These are phyloP conservation scores for Jimgerdemannia flammicorona DNA, from an alignment of 192 early-diverging fungal species.

Conservation along the genomic window DNA sequence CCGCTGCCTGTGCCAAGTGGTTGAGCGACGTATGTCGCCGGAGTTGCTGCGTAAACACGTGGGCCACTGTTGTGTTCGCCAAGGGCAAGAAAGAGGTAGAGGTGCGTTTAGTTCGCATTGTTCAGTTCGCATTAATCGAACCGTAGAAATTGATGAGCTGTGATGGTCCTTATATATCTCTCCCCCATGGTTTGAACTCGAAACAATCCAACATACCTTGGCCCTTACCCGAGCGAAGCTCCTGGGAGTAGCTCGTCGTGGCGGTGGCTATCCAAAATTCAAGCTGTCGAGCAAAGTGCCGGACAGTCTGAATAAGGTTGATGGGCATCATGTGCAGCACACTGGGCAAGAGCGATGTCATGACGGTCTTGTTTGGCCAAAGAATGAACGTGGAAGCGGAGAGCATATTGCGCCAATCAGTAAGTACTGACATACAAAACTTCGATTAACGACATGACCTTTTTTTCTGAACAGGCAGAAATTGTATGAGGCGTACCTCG, in stretches of 20 bases:
- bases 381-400: not conserved
- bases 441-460: no score
- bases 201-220: constrained; percentile 12
- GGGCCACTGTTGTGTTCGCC: constrained; percentile 28
- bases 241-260: constrained; percentile 11
- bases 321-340: constrained; percentile 1
- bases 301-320: constrained; percentile 2
- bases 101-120: not conserved
- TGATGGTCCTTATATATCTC: no score
- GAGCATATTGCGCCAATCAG: not conserved
- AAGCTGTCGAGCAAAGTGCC: constrained; percentile 12
- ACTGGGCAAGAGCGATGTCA: constrained; percentile 10
- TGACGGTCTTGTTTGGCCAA: constrained; percentile 12
- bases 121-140: not conserved
- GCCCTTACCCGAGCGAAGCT: constrained; percentile 17
- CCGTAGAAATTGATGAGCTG: no score
- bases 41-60: constrained; percentile 41
- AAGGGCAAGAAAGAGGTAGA: not conserved
- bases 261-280: not conserved
- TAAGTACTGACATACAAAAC: no score
- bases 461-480: constrained; percentile 6
- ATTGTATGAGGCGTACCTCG: constrained; percentile 37
- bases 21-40: constrained; percentile 41
- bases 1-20: constrained; percentile 34
- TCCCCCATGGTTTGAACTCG: not conserved